These are phyloP conservation scores for Dinochytrium kinnereticum DNA, from an alignment of 371 early-diverging fungal genomes.

Conservation along the genomic window DNA sequence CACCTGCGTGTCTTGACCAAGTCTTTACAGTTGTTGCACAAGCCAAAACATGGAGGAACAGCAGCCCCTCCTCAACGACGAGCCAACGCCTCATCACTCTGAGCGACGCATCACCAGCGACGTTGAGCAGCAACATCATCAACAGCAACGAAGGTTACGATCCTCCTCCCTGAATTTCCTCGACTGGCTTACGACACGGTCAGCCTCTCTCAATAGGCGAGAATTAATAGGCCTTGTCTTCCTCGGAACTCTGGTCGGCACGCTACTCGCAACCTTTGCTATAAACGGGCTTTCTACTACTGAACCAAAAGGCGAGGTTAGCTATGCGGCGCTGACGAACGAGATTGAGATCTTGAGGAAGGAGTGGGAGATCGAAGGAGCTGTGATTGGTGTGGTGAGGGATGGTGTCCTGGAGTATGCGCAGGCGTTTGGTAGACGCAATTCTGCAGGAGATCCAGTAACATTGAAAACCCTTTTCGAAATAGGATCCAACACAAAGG, in stretches of 20 bases:
- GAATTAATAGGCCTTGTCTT: neutral
- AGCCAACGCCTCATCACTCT: no score
- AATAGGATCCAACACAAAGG: slow-evolving; percentile 28
- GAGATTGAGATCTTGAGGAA: slow-evolving; percentile 8
- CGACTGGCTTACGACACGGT: no score
- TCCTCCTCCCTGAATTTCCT: no score
- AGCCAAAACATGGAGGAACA: no score
- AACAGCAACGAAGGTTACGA: no score
- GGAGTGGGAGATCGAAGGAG: slow-evolving; percentile 23
- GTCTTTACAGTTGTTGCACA: no score
- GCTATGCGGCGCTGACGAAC: slow-evolving; percentile 34
- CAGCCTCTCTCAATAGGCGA: no score
- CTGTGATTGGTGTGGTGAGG: slow-evolving; percentile 22
- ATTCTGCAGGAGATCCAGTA: slow-evolving; percentile 19
- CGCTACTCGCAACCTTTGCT: neutral
- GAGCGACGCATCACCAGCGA: neutral
- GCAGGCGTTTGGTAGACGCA: slow-evolving; percentile 16
- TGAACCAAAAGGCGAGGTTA: slow-evolving; percentile 25
- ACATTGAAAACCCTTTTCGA: slow-evolving; percentile 17
- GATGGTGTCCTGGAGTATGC: slow-evolving; percentile 22
- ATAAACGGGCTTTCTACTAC: neutral
- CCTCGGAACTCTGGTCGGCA: neutral
- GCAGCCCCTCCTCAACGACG: no score
- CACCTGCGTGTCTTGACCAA: no score
- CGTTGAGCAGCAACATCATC: neutral